A percentile compares a stretch with the other conserved stretches of the same genome.
Evolutionary conservation across 1,284 basidiomycete genomes (phyloP).

Genomic region (Cryptococcus sp.): DNA sequence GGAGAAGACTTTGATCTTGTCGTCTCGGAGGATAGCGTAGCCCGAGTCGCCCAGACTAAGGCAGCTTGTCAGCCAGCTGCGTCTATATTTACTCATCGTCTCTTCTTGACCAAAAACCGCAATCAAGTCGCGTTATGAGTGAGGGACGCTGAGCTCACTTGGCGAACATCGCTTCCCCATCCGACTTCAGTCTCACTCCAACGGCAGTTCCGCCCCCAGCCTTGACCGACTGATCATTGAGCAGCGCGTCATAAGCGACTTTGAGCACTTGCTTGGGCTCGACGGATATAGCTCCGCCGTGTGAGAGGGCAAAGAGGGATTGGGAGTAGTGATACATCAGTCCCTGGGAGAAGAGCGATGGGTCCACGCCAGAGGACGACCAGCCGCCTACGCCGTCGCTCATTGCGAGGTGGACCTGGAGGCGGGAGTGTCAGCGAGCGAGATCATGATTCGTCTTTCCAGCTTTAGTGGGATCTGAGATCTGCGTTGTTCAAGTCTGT

Average conservation of each 20-base stretch:
- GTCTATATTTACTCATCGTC: background rate
- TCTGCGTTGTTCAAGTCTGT: no score
- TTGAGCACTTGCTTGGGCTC: slow-evolving; percentile 50
- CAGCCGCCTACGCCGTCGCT: slow-evolving; percentile 63
- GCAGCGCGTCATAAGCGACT: slow-evolving; percentile 55
- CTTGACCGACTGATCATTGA: slow-evolving; percentile 53
- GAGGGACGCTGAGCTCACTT: slow-evolving; percentile 47
- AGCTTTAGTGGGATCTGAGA: no score
- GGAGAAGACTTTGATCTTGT: slow-evolving; percentile 40
- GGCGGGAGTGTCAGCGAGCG: background rate
- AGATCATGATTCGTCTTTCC: no score
- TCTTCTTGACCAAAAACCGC: background rate
- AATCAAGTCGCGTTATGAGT: background rate
- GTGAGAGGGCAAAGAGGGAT: slow-evolving; percentile 28
- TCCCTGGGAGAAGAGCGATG: slow-evolving; percentile 58
- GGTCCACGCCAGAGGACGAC: slow-evolving; percentile 57
- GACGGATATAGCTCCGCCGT: slow-evolving; percentile 6
- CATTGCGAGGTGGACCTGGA: slow-evolving; percentile 52
- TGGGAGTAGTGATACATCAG: slow-evolving; percentile 56
- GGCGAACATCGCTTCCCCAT: slow-evolving; percentile 55
- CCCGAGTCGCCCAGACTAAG: slow-evolving; percentile 54
- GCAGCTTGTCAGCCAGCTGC: background rate
- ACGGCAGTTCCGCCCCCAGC: slow-evolving; percentile 57
- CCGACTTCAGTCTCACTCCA: slow-evolving; percentile 46
- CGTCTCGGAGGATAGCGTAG: slow-evolving; percentile 47